phyloP scores from a whole-genome alignment of 768 basidiomycete genomes.

The Agaricus sinodeliciosus region DNA sequence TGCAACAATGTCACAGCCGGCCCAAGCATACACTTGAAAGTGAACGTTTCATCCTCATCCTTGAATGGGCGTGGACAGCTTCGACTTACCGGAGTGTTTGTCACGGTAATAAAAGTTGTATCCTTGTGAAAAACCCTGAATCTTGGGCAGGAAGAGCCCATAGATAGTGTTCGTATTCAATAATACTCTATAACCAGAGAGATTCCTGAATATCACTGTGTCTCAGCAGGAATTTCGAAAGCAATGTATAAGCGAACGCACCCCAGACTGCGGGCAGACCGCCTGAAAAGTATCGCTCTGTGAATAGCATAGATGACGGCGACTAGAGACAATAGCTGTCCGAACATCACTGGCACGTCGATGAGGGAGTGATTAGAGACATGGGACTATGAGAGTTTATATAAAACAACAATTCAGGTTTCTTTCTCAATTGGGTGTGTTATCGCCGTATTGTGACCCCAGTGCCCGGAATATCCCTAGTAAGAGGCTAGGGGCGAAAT shows the following conservation, averaged over 20 bases:
- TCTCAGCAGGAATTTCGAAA: not conserved
- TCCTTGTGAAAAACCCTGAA: not conserved
- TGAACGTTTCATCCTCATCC: not conserved
- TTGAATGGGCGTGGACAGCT: not conserved
- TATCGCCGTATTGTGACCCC: no score
- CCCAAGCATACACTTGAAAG: not conserved
- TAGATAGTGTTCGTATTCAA: not conserved
- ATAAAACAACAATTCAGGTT: no score
- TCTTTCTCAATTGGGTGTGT: no score
- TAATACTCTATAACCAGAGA: not conserved
- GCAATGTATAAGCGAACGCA: not conserved
- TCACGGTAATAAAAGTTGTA: not conserved
- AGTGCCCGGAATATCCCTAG: no score
- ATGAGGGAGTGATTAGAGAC: no score
- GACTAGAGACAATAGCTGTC: not conserved
- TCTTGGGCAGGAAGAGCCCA: not conserved
- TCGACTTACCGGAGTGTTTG: not conserved
- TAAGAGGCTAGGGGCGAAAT: no score
- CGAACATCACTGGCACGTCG: no score
- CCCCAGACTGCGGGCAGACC: not conserved
- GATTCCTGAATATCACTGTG: not conserved
- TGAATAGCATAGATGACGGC: not conserved
- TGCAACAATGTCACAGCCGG: constrained; percentile 6
- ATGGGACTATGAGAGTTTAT: no score
- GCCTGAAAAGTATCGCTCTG: constrained; percentile 1